Evolutionary conservation across 2,329 filamentous ascomycete species (phyloP).

Genomic region (Pleurostoma richardsiae): DNA sequence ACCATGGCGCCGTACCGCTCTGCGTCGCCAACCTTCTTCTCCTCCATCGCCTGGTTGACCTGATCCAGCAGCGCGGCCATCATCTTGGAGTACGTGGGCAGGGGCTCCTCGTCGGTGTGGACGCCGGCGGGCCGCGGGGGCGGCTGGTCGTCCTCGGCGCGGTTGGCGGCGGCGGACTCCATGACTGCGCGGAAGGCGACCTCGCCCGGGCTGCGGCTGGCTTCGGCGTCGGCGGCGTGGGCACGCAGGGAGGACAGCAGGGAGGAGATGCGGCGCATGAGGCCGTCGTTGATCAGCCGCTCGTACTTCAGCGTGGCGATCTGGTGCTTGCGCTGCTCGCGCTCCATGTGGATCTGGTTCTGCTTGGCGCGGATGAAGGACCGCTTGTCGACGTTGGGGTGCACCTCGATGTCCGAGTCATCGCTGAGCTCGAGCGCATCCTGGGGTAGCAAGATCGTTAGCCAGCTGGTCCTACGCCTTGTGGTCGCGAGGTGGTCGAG

Average conservation of each 20-base stretch:
- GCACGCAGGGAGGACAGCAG: slow-evolving; percentile 71
- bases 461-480: slow-evolving; percentile 4
- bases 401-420: slow-evolving; percentile 96
- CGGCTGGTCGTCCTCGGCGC: slow-evolving; percentile 69
- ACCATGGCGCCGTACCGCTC: slow-evolving; percentile 72
- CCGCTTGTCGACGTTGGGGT: slow-evolving; percentile 97
- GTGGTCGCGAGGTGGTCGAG: background rate
- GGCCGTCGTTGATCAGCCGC: slow-evolving; percentile 84
- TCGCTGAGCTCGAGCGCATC: slow-evolving; percentile 94
- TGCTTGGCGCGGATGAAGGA: slow-evolving; percentile 99
- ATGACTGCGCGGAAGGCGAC: slow-evolving; percentile 86
- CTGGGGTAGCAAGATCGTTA: slow-evolving; percentile 29
- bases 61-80: slow-evolving; percentile 94
- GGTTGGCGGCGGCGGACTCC: slow-evolving; percentile 63
- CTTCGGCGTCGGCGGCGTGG: slow-evolving; percentile 64
- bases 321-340: slow-evolving; percentile 77
- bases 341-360: slow-evolving; percentile 90
- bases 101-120: slow-evolving; percentile 65
- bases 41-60: slow-evolving; percentile 79
- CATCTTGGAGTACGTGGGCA: slow-evolving; percentile 92
- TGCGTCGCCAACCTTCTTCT: slow-evolving; percentile 59
- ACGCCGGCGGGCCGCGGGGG: slow-evolving; percentile 74
- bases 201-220: slow-evolving; percentile 63
- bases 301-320: slow-evolving; percentile 93
- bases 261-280: slow-evolving; percentile 76